Evolutionary conservation across 306 rosid species (phyloP), one percentile per base, ranked within the genome.

Genomic region (Begonia fuchsioides): DNA sequence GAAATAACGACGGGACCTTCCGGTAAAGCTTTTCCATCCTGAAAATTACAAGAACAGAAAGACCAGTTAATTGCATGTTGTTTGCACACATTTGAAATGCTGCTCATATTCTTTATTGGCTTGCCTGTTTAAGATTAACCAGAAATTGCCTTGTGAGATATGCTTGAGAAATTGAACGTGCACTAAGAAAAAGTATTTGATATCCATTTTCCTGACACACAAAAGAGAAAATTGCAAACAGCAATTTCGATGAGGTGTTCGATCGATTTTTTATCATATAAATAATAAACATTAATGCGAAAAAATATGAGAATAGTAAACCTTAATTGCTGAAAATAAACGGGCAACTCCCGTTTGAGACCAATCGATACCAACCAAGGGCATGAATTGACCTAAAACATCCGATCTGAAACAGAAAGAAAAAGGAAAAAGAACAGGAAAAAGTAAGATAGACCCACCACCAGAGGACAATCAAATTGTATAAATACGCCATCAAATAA

Each of bases 381-480:
- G 98, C 98, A 92, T 92, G 86, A 92, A 82, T 72, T 92, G 98
- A 54, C 96, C 98, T n/a, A 92, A 81, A 73, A 92, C 96, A 59
- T 92, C 96, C 39, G 98, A 92, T 60, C 98, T 92, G 72, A 41
- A 55, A 62, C 39, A 55, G 35, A 53, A 53, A 19, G 3, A 20
- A 20, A 20, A 20, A 59, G 55, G 56, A 53, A 53, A 68, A 14
- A 43, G 53, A 48, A 45, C 32, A 49, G 38, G 56, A 62, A 54
- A 67, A 51, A 41, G 40, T n/a, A 39, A 61, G 15, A 48, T 19
- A 17, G 40, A 39, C 44, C 14, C 44, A 12, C 39, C 6, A 39
- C 49, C n/a, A 44, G 47, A 53, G 15, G 15, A 54, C 20, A 5
- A 12, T 13, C 13, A 17, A 44, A 45, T 41, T n/a, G 45, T 10